Conservation (phyloP, 805 yeast genomes). For the Lipomyces yamadae region DNA sequence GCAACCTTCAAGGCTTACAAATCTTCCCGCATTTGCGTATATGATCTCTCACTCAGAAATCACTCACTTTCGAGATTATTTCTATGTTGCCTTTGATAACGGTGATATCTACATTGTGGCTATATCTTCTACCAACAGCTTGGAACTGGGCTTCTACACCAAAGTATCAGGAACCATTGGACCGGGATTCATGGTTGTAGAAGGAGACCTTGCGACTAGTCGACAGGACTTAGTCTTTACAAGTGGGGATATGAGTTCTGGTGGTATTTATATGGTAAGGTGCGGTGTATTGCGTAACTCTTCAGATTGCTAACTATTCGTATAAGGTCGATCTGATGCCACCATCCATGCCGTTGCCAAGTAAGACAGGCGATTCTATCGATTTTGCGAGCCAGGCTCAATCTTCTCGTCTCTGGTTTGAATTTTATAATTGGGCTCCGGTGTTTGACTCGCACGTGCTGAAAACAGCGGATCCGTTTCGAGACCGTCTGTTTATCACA, state of each 20-base stretch:
- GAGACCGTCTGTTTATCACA: conserved; percentile 22
- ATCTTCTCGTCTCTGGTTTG: conserved; percentile 5
- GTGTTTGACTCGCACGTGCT: conserved; percentile 24
- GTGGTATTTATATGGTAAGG: conserved; percentile 22
- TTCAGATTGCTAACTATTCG: background rate
- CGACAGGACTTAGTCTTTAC: conserved; percentile 21
- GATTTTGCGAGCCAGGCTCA: background rate
- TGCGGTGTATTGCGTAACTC: too few species aligned
- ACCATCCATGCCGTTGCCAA: background rate
- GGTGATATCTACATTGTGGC: conserved; percentile 26
- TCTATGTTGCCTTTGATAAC: conserved; percentile 28
- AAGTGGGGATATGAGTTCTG: conserved; percentile 24
- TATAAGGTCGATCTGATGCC: background rate
- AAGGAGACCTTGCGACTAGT: conserved; percentile 3
- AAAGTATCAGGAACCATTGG: conserved; percentile 17
- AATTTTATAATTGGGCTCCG: conserved; percentile 29
- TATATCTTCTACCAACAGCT: background rate
- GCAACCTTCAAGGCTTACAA: conserved; percentile 1
- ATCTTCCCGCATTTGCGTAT: background rate
- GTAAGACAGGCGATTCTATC: background rate
- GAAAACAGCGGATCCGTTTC: conserved; percentile 7
- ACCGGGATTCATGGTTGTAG: conserved; percentile 23
- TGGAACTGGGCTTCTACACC: conserved; percentile 4
- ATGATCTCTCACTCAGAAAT: conserved; percentile 1
- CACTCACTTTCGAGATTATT: conserved; percentile 14